Percentiles rank a stretch among this genome's conserved stretches.
phyloP scores from a whole-genome alignment of 192 early-diverging fungal species.

The Haplosporangium gracile region DNA sequence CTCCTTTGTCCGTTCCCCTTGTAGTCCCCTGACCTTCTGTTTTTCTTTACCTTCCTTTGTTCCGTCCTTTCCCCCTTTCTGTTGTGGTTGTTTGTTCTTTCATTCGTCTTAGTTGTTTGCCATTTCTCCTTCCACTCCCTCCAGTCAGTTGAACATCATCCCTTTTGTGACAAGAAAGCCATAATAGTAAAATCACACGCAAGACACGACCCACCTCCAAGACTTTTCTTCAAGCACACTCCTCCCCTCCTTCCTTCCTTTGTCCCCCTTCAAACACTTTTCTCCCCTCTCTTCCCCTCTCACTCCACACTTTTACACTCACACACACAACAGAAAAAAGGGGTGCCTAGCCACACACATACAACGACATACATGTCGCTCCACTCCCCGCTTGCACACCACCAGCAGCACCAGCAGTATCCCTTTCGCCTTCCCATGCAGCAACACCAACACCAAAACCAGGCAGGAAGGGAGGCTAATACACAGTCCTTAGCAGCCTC shows the following conservation, averaged over 20 bases:
- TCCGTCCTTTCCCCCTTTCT: background rate
- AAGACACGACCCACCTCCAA: constrained; percentile 8
- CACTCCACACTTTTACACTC: background rate
- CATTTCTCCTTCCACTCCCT: background rate
- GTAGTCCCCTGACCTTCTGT: background rate
- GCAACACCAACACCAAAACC: background rate
- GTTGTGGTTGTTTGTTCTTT: background rate
- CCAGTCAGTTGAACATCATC: background rate
- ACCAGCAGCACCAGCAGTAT: constrained; percentile 4
- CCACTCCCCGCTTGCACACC: constrained; percentile 4
- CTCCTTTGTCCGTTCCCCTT: background rate
- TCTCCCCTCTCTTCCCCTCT: background rate
- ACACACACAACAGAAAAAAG: background rate
- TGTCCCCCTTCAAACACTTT: constrained; percentile 3
- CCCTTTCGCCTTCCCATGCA: background rate
- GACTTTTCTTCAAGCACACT: background rate
- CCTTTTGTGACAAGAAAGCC: background rate
- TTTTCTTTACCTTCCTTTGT: background rate
- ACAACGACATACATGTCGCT: background rate
- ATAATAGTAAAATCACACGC: background rate
- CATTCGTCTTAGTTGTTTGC: background rate
- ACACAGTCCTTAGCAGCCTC: background rate
- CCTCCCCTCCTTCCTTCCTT: background rate
- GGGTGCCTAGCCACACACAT: background rate
- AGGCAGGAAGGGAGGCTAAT: background rate